Evolutionary conservation across 768 basidiomycete genomes (phyloP), one percentile per base, ranked within the genome.

Genomic region (Rhodotorula paludigena): DNA sequence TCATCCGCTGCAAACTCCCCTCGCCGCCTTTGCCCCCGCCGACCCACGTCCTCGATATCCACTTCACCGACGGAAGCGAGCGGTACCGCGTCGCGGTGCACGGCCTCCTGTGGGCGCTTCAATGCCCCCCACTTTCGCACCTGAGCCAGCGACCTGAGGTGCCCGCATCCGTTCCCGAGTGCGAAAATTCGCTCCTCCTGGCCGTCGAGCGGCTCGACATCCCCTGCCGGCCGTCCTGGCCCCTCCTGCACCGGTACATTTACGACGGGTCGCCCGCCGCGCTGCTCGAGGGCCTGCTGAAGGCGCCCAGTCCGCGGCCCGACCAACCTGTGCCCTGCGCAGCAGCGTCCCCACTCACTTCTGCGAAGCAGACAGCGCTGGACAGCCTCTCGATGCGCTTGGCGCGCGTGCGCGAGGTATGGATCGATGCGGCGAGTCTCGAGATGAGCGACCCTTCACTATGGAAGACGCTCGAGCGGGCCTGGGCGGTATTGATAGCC

Each of bases 31-130:
- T n/a, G n/a, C n/a, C n/a, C n/a, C n/a, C n/a, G n/a, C 60, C 60
- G 23, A 53, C 51, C 6, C 39, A 32, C 33, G 15, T 45, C 2
- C 52, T 61, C 60, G 39, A 53, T 12, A 21, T 61, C 41, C 4
- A 8, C 25, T 61, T 61, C 41, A 2, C 12, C 60, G 60, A 61
- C 60, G 41, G 39, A 3, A 9, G 33, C 21, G 51, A 61, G 16
- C 38, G 23, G 9, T 38, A 44, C 33, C 23, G 7, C 11, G 8
- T 42, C 14, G 41, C 52, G 18, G 23, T 35, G 3, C 51, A 61
- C 52, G 60, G 51, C 33, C 9, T 44, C 9, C 16, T 30, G 16
- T 61, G 32, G 41, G 39, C 52, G 5, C n/a, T 53, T 0, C 32
- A 15, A 15, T 44, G 49, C 16, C 52, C 51, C 25, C 21, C 18